These are phyloP conservation scores for Aureobasidium sp. DNA, from an alignment of 2,329 filamentous ascomycete species.

Conservation along the genomic window DNA sequence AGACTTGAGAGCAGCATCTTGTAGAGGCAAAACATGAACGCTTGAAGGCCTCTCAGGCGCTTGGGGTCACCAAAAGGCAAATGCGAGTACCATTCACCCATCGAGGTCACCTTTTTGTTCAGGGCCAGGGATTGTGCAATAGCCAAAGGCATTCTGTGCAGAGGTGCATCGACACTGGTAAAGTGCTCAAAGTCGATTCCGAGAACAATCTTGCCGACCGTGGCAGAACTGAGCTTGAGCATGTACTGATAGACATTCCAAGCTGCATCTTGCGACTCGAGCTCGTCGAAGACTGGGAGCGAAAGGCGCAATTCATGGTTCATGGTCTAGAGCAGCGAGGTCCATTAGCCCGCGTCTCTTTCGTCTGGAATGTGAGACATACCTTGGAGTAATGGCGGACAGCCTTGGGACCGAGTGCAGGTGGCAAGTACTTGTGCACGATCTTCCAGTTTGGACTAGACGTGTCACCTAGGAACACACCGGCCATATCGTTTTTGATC, in stretches of 20 bases:
- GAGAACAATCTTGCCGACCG: conserved; percentile 39
- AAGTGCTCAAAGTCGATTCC: conserved; percentile 43
- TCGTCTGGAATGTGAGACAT: too few relatives aligned
- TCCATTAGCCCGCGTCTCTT: too few relatives aligned
- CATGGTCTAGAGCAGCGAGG: too few relatives aligned
- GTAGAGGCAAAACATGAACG: too few relatives aligned
- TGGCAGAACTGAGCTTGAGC: conserved; percentile 41
- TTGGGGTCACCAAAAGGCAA: conserved; percentile 53
- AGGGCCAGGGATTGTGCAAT: conserved; percentile 34
- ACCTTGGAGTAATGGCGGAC: conserved; percentile 46
- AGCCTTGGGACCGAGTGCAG: conserved; percentile 52
- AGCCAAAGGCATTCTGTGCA: conserved; percentile 28
- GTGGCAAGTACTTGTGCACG: conserved; percentile 56
- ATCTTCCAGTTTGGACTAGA: conserved; percentile 45
- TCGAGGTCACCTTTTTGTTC: conserved; percentile 51
- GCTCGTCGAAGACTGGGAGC: conserved; percentile 31
- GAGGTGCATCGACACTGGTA: conserved; percentile 35
- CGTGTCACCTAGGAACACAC: conserved; percentile 38
- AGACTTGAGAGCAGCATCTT: too few relatives aligned
- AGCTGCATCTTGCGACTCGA: conserved; percentile 41
- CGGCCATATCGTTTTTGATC: conserved; percentile 27
- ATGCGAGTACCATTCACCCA: conserved; percentile 49
- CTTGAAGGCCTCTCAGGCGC: conserved; percentile 29
- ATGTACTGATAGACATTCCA: conserved; percentile 47
- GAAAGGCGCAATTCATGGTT: too few relatives aligned